Evolutionary conservation across 371 early-diverging fungal species (phyloP).

Genomic region (Mortierella sp.): DNA sequence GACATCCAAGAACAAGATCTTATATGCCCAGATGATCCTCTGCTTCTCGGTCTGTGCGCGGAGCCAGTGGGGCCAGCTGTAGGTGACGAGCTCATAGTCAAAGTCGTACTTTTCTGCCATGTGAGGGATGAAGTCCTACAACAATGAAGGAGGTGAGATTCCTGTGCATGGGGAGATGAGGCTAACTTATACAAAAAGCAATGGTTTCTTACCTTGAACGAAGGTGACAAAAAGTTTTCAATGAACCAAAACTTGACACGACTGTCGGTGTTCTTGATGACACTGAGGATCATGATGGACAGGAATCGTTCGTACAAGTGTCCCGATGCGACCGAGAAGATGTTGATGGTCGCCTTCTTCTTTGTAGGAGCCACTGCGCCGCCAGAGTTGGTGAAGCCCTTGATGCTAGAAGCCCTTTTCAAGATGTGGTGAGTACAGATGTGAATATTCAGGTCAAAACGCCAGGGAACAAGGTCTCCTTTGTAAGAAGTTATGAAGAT

Average conservation of each 20-base stretch:
- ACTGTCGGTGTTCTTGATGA: constrained; percentile 86
- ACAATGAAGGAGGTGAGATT: not conserved
- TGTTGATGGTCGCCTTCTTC: constrained; percentile 82
- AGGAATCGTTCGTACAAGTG: constrained; percentile 97
- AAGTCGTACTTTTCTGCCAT: constrained; percentile 88
- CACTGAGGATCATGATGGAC: constrained; percentile 96
- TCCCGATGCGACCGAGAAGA: constrained; percentile 97
- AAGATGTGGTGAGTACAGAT: not conserved
- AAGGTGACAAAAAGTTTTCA: constrained; percentile 95
- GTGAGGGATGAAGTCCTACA: constrained; percentile 87
- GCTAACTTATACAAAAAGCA: too few species aligned
- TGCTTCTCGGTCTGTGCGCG: constrained; percentile 93
- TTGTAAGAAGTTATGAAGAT: not conserved
- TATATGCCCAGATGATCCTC: constrained; percentile 98
- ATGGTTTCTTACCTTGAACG: constrained; percentile 78
- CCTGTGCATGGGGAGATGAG: too few species aligned
- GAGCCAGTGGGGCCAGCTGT: constrained; percentile 98
- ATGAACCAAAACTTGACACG: constrained; percentile 98
- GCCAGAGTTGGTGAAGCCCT: constrained; percentile 25
- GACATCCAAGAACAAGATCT: constrained; percentile 97
- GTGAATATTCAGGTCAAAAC: not conserved
- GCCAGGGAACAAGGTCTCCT: not conserved
- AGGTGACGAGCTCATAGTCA: constrained; percentile 94
- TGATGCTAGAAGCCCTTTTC: constrained; percentile 30
- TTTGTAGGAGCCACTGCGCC: constrained; percentile 32